phyloP scores from a whole-genome alignment of 495 filamentous ascomycete genomes.

The Copromyces sp. region DNA sequence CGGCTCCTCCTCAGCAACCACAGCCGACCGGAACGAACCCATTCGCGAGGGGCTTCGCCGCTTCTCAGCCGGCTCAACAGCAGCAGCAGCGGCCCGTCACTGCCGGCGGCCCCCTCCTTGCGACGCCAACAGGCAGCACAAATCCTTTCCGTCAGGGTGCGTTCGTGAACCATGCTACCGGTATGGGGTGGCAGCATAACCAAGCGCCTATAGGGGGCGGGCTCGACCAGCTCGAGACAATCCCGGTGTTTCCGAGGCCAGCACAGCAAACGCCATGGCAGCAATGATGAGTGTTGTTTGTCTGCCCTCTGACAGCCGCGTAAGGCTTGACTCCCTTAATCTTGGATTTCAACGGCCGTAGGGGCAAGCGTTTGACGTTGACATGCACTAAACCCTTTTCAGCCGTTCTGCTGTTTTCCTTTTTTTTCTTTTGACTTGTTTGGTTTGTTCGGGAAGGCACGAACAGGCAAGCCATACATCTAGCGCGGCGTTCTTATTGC shows the following conservation, averaged over 20 bases:
- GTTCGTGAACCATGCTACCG: constrained; percentile 80
- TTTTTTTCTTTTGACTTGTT: neutral
- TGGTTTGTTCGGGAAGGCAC: neutral
- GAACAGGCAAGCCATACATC: constrained; percentile 3
- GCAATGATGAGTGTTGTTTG: constrained; percentile 21
- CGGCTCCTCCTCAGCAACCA: constrained; percentile 45
- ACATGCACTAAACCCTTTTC: neutral
- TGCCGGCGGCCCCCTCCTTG: constrained; percentile 34
- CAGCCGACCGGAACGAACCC: constrained; percentile 62
- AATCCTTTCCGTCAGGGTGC: constrained; percentile 89
- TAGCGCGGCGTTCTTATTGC: constrained; percentile 18
- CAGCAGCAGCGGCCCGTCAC: constrained; percentile 33
- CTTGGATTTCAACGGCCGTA: neutral
- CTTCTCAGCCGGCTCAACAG: constrained; percentile 21
- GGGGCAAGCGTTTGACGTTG: neutral
- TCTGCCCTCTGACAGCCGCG: neutral
- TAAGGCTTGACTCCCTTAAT: neutral
- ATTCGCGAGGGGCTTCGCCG: constrained; percentile 45
- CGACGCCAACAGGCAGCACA: constrained; percentile 74
- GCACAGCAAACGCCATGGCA: constrained; percentile 46
- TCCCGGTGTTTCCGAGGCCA: constrained; percentile 80
- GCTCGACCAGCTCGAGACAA: constrained; percentile 66
- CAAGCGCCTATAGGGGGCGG: constrained; percentile 80
- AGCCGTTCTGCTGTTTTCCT: neutral
- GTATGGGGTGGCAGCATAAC: constrained; percentile 72